These are phyloP conservation scores for Pascua guehoae DNA, from an alignment of 1,284 basidiomycete genomes.

Conservation along the genomic window DNA sequence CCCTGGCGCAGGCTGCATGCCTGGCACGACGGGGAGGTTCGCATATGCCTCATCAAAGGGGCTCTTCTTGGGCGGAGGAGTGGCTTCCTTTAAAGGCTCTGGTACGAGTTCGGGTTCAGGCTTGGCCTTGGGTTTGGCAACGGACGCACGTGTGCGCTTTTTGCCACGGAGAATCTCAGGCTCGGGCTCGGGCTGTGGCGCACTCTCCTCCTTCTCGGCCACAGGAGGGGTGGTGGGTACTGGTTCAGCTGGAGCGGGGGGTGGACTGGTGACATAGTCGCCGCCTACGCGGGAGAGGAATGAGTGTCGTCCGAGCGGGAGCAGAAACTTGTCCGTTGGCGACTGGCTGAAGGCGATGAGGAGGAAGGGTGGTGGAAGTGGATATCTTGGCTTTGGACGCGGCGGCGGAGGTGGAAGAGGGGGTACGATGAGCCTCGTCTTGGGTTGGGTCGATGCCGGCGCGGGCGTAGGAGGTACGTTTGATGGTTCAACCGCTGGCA, in stretches of 20 bases:
- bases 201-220: not conserved
- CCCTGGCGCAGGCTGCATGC: constrained; percentile 25
- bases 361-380: constrained; percentile 39
- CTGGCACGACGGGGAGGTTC: constrained; percentile 26
- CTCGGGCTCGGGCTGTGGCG: not conserved
- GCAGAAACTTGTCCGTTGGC: constrained; percentile 40
- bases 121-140: constrained; percentile 8
- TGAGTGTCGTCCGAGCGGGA: constrained; percentile 35
- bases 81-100: constrained; percentile 7
- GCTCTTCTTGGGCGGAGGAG: constrained; percentile 10
- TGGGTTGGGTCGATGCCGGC: not conserved
- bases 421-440: constrained; percentile 1
- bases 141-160: constrained; percentile 17
- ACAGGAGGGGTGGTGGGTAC: not conserved
- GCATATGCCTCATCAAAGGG: not conserved
- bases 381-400: constrained; percentile 21
- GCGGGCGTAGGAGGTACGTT: not conserved
- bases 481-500: not conserved
- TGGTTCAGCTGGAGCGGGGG: constrained; percentile 7
- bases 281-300: constrained; percentile 41
- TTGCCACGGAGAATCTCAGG: constrained; percentile 1
- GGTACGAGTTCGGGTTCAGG: constrained; percentile 5
- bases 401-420: constrained; percentile 5
- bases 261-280: constrained; percentile 30
- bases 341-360: constrained; percentile 42